These are phyloP conservation scores for Nicotiana benthamiana DNA, from an alignment of 257 asterid species.

Conservation along the genomic window DNA sequence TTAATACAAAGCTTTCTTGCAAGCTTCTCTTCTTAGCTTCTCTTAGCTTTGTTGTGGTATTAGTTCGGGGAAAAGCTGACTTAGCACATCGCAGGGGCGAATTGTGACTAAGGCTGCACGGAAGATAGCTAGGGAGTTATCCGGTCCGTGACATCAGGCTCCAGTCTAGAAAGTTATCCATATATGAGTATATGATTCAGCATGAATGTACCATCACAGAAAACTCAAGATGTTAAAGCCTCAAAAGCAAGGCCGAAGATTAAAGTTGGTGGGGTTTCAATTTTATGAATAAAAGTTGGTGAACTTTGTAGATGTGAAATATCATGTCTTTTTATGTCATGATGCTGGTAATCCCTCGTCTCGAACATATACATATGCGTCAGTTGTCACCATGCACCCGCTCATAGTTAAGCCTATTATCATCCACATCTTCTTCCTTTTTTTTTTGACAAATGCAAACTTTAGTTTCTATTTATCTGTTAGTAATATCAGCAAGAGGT, in stretches of 20 bases:
- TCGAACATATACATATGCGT: neutral
- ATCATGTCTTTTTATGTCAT: constrained; percentile 1
- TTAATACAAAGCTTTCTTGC: no score
- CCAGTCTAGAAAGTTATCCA: neutral
- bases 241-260: neutral
- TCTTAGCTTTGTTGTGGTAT: no score
- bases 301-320: neutral
- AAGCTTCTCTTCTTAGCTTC: no score
- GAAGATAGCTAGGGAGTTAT: no score
- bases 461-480: neutral
- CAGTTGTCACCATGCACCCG: neutral
- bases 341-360: neutral
- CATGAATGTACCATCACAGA: constrained; percentile 3
- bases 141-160: no score
- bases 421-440: neutral
- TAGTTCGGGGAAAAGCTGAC: no score
- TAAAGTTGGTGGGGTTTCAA: neutral
- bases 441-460: neutral
- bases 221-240: neutral
- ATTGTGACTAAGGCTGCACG: no score
- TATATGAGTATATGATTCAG: neutral
- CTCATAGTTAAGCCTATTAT: neutral
- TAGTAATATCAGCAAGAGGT: neutral
- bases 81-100: no score
- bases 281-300: neutral